Evolutionary conservation across 305 asterid genomes (phyloP).

Genomic region (Fraxinus dipetala): DNA sequence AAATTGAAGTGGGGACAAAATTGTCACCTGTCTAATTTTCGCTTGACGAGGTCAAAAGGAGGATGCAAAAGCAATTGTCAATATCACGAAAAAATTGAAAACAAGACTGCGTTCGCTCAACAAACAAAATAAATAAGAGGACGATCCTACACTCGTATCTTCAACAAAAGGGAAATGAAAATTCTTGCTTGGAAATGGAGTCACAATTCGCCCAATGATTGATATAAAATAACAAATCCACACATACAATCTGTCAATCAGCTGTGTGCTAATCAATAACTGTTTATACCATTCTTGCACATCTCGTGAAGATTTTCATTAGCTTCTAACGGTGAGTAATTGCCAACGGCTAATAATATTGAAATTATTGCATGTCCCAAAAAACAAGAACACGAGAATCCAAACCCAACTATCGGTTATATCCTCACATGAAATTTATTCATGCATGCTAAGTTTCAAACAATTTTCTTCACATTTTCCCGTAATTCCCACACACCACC

Average conservation of each 20-base stretch:
- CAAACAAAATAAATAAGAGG: background rate
- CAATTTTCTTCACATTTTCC: background rate
- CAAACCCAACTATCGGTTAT: slow-evolving; percentile 32
- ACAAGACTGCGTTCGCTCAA: background rate
- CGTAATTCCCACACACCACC: background rate
- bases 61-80: background rate
- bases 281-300: slow-evolving; percentile 3
- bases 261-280: background rate
- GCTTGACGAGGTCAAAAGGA: background rate
- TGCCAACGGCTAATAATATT: slow-evolving; percentile 39
- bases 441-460: background rate
- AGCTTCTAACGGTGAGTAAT: slow-evolving; percentile 33
- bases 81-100: background rate
- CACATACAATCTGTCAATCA: background rate
- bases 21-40: background rate
- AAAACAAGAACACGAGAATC: slow-evolving; percentile 3
- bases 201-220: background rate
- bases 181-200: background rate
- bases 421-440: slow-evolving; percentile 22
- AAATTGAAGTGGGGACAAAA: background rate
- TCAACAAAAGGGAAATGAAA: background rate
- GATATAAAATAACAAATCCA: background rate
- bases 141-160: background rate
- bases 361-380: slow-evolving; percentile 27
- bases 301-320: slow-evolving; percentile 25